Percentiles rank a stretch among this genome's conserved stretches.
These are phyloP conservation scores for Podochytrium sp. DNA, from an alignment of 192 early-diverging fungal species.

Conservation along the genomic window DNA sequence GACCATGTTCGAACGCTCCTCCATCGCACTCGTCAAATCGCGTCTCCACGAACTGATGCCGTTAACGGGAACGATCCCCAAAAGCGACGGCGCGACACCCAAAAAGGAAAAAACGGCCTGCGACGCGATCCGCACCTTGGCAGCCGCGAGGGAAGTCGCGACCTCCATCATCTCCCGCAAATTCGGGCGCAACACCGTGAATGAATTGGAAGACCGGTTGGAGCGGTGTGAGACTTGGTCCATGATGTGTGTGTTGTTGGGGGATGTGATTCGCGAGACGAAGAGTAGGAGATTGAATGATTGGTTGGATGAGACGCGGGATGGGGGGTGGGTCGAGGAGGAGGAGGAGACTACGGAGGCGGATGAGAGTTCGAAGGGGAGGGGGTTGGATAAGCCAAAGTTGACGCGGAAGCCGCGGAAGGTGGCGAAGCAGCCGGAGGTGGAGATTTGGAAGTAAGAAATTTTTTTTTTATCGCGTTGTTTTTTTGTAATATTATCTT, in stretches of 20 bases:
- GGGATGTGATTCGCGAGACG: slow-evolving; percentile 17
- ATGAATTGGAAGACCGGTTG: slow-evolving; percentile 11
- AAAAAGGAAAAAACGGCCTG: neutral
- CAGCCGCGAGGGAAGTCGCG: neutral
- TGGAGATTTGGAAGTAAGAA: too few relatives aligned
- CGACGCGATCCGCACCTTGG: neutral
- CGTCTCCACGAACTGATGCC: slow-evolving; percentile 7
- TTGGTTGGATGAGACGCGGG: slow-evolving; percentile 20
- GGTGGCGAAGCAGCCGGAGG: too few relatives aligned
- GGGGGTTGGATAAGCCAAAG: neutral
- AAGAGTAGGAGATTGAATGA: neutral
- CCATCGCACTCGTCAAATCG: neutral
- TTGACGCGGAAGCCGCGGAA: slow-evolving; percentile 9
- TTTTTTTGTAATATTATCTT: too few relatives aligned
- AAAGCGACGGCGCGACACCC: neutral
- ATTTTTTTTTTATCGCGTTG: too few relatives aligned
- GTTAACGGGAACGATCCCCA: neutral
- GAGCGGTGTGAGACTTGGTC: slow-evolving; percentile 19
- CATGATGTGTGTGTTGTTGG: slow-evolving; percentile 10
- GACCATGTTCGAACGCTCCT: neutral
- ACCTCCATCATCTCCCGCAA: neutral
- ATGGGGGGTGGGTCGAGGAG: slow-evolving; percentile 31
- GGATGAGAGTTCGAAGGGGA: neutral
- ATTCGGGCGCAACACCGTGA: neutral
- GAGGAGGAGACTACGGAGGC: slow-evolving; percentile 16